Conservation (phyloP, 192 early-diverging fungal species). For the Phlyctochytrium planicorne region DNA sequence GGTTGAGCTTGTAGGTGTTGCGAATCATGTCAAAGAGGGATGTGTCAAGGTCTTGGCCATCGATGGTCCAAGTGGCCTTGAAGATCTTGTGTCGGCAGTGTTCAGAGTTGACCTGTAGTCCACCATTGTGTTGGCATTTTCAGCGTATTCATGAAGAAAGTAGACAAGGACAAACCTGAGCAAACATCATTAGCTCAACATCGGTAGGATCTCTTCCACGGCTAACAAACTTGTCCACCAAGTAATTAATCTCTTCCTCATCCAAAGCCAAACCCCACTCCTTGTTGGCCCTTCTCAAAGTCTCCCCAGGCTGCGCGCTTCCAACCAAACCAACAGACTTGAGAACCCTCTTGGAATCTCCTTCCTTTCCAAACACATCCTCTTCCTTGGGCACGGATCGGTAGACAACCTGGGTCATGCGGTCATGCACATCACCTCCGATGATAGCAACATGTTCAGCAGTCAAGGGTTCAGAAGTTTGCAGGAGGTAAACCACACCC, state of each 20-base stretch:
- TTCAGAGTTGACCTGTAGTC: constrained; percentile 86
- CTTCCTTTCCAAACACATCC: constrained; percentile 66
- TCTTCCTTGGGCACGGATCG: constrained; percentile 63
- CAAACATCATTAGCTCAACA: constrained; percentile 99
- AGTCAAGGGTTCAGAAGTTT: constrained; percentile 7
- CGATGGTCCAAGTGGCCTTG: constrained; percentile 96
- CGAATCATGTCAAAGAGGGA: constrained; percentile 97
- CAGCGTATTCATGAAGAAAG: neutral
- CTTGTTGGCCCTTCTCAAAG: constrained; percentile 78
- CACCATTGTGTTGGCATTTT: neutral
- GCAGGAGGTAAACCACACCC: constrained; percentile 72
- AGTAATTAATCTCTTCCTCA: constrained; percentile 95
- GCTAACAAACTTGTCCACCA: constrained; percentile 75
- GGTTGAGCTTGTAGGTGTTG: constrained; percentile 84
- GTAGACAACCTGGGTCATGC: constrained; percentile 88
- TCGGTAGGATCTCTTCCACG: constrained; percentile 89
- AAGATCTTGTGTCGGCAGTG: constrained; percentile 99
- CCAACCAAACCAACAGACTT: constrained; percentile 58
- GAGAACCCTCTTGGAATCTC: constrained; percentile 49
- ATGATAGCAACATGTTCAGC: constrained; percentile 31
- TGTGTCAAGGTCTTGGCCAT: constrained; percentile 70
- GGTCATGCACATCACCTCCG: constrained; percentile 71
- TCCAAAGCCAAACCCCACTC: constrained; percentile 92
- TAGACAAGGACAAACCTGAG: constrained; percentile 54
- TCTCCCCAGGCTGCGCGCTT: constrained; percentile 42